Percentiles rank a stretch among this genome's conserved stretches.
These are phyloP conservation scores for Rubroboletus satanas DNA, from an alignment of 768 basidiomycete species.

Conservation along the genomic window DNA sequence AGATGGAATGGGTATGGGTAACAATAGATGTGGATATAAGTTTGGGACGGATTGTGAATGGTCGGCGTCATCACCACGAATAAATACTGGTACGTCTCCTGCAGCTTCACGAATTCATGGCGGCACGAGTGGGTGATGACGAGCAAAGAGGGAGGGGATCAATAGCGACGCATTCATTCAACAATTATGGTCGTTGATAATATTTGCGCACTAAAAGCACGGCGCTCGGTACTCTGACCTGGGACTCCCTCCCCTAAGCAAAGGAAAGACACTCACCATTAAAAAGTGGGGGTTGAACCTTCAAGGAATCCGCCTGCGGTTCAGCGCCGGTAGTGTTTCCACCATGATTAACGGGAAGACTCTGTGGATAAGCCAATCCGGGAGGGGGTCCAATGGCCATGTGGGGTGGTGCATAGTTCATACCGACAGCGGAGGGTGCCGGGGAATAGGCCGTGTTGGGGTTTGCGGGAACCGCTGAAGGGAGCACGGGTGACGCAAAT, in stretches of 20 bases:
- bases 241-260: conserved; percentile 70
- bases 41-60: conserved; percentile 13
- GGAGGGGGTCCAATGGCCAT: conserved; percentile 62
- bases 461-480: conserved; percentile 13
- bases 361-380: conserved; percentile 49
- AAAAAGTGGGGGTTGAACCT: conserved; percentile 20
- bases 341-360: conserved; percentile 24
- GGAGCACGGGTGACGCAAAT: conserved; percentile 43
- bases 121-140: conserved; percentile 24
- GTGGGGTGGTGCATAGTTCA: conserved; percentile 12
- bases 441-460: conserved; percentile 11
- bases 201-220: conserved; percentile 88
- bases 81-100: conserved; percentile 20
- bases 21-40: conserved; percentile 3
- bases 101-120: conserved; percentile 28
- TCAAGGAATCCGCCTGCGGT: conserved; percentile 27
- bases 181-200: conserved; percentile 63
- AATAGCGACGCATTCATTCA: conserved; percentile 34
- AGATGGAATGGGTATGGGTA: conserved; percentile 4
- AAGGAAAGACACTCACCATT: conserved; percentile 66
- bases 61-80: conserved; percentile 22
- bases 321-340: conserved; percentile 17
- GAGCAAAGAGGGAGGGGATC: conserved; percentile 18
- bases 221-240: conserved; percentile 84
- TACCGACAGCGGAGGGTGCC: conserved; percentile 11